A percentile compares a stretch with the other conserved stretches of the same genome.
phyloP scores from a whole-genome alignment of 31 red algal species.

The Odonthalia washingtoniensis region DNA sequence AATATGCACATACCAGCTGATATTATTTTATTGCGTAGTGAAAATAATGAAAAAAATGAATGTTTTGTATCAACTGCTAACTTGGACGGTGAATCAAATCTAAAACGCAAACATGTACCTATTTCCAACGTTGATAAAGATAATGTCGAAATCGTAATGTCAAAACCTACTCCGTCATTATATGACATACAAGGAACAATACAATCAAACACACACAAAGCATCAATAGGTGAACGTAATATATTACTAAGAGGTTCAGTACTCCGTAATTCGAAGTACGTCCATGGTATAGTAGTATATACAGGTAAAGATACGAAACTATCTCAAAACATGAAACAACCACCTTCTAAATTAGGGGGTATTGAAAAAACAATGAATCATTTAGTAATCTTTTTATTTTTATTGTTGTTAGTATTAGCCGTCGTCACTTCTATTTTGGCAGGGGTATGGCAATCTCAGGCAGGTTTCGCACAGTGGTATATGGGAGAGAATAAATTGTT shows the following conservation, averaged over 20 bases:
- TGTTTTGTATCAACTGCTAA: constrained; percentile 91
- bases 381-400: constrained; percentile 82
- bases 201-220: neutral
- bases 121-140: constrained; percentile 10
- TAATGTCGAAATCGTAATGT: constrained; percentile 23
- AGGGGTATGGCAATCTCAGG: constrained; percentile 61
- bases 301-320: constrained; percentile 87
- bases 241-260: constrained; percentile 80
- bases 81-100: constrained; percentile 92
- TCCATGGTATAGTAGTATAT: constrained; percentile 80
- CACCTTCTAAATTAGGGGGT: constrained; percentile 82
- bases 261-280: constrained; percentile 78
- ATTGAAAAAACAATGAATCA: constrained; percentile 91
- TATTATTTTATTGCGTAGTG: constrained; percentile 61
- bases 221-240: constrained; percentile 56
- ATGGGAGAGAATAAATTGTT: constrained; percentile 69
- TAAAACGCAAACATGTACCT: constrained; percentile 76
- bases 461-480: constrained; percentile 89
- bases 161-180: constrained; percentile 59
- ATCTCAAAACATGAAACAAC: constrained; percentile 83
- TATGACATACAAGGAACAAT: constrained; percentile 58
- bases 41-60: constrained; percentile 40
- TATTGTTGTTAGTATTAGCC: constrained; percentile 66
- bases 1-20: constrained; percentile 80
- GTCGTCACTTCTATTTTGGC: constrained; percentile 60